Conservation (phyloP, 2,329 filamentous ascomycete species). For the Fusarium camptoceras region DNA sequence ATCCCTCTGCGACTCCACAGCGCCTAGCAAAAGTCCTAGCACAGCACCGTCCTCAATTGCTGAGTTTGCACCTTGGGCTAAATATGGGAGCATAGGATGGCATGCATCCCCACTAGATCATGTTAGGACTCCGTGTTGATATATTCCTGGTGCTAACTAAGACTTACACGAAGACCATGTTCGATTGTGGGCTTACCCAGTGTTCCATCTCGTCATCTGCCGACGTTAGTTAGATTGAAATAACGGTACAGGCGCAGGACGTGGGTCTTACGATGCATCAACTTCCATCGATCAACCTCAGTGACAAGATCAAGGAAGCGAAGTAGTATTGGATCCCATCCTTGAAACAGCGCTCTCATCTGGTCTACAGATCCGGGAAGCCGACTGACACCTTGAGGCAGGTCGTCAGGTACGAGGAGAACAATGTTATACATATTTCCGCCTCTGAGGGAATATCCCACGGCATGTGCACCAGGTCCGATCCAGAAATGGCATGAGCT, state of each 20-base stretch:
- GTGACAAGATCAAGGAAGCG: constrained; percentile 14
- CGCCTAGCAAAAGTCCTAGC: constrained; percentile 67
- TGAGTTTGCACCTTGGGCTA: constrained; percentile 75
- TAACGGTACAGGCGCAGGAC: background rate
- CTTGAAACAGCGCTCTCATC: constrained; percentile 8
- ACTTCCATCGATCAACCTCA: constrained; percentile 10
- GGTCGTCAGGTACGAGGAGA: constrained; percentile 71
- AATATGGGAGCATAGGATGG: constrained; percentile 72
- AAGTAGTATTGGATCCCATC: constrained; percentile 16
- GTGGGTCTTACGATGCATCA: constrained; percentile 12
- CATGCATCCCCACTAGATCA: constrained; percentile 66
- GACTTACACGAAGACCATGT: constrained; percentile 61
- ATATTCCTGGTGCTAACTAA: background rate
- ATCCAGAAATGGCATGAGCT: constrained; percentile 71
- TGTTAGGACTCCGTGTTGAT: background rate
- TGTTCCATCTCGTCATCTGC: constrained; percentile 62
- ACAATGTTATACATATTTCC: constrained; percentile 75
- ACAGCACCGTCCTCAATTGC: constrained; percentile 76
- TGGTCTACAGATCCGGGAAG: constrained; percentile 16
- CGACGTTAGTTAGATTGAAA: background rate
- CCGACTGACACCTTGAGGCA: constrained; percentile 62
- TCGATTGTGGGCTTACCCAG: constrained; percentile 66
- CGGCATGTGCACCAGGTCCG: constrained; percentile 70
- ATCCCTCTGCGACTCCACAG: constrained; percentile 59
- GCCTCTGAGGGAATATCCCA: constrained; percentile 70